These are phyloP conservation scores for Babesia gibsoni DNA, from an alignment of 169 alveolate genomes.

Conservation along the genomic window DNA sequence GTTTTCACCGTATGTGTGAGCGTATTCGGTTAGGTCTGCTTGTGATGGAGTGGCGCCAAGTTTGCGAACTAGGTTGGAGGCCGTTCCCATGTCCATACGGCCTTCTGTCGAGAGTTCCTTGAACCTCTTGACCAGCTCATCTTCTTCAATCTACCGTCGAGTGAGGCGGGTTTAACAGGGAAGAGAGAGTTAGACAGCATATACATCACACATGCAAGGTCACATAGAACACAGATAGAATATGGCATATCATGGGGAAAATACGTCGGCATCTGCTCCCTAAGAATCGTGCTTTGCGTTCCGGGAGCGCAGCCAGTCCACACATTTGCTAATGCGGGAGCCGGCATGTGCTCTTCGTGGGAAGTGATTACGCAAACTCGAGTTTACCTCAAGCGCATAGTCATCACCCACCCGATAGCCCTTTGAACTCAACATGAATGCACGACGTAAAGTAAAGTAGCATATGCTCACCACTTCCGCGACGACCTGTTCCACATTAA, in stretches of 20 bases:
- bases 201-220: not conserved
- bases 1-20: constrained; percentile 46
- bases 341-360: too few relatives aligned
- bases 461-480: constrained; percentile 60
- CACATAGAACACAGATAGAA: not conserved
- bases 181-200: not conserved
- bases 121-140: constrained; percentile 41
- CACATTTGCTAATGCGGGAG: too few relatives aligned
- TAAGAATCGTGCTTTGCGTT: too few relatives aligned
- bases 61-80: constrained; percentile 48
- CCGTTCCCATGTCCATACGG: constrained; percentile 25
- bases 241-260: not conserved
- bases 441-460: constrained; percentile 1
- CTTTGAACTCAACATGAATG: not conserved
- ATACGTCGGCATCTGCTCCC: not conserved
- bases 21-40: constrained; percentile 55
- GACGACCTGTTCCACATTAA: constrained; percentile 45
- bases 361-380: constrained; percentile 4
- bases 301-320: too few relatives aligned
- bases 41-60: constrained; percentile 60
- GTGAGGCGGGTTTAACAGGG: not conserved
- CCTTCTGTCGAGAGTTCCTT: constrained; percentile 27
- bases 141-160: constrained; percentile 42
- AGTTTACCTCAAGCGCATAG: not conserved
- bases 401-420: not conserved